Evolutionary conservation across 78 protist species (phyloP).

Genomic region (Polysphondylium violaceum): DNA sequence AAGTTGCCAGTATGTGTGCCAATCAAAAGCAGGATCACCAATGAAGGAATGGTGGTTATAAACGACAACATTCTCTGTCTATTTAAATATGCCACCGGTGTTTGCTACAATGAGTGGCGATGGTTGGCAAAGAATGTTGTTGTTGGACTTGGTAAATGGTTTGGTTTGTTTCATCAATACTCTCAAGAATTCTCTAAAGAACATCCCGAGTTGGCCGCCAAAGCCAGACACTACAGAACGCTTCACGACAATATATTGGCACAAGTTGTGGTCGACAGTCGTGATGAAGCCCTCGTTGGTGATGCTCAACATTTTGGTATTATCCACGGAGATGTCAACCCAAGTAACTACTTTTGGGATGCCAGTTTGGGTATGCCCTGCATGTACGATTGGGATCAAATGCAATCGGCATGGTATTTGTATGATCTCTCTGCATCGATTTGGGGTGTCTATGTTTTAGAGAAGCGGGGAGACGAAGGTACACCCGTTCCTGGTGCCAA

Average conservation of each 20-base stretch:
- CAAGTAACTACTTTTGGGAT: slow-evolving; percentile 69
- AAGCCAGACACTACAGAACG: slow-evolving; percentile 53
- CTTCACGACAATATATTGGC: slow-evolving; percentile 60
- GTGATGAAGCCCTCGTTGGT: background rate
- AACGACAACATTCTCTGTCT: background rate
- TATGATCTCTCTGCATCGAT: slow-evolving; percentile 78
- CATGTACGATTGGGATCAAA: slow-evolving; percentile 87
- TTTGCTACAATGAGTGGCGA: slow-evolving; percentile 45
- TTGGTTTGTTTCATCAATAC: slow-evolving; percentile 65
- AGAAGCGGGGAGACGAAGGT: slow-evolving; percentile 20
- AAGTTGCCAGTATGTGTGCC: slow-evolving; percentile 62
- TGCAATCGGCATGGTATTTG: slow-evolving; percentile 34
- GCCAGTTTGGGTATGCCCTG: background rate
- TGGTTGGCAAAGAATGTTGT: slow-evolving; percentile 57
- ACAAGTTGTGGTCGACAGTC: slow-evolving; percentile 16
- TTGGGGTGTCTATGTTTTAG: slow-evolving; percentile 50
- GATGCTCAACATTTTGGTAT: slow-evolving; percentile 51
- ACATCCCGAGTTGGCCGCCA: background rate
- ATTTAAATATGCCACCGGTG: slow-evolving; percentile 73
- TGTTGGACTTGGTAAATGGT: slow-evolving; percentile 74
- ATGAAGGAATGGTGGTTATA: background rate
- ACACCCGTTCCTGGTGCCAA: slow-evolving; percentile 30
- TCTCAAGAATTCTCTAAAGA: slow-evolving; percentile 18
- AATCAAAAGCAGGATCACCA: background rate
- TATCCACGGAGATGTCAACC: slow-evolving; percentile 85